These are phyloP conservation scores for Calonectria pteridis DNA, from an alignment of 2,329 filamentous ascomycete genomes.

Conservation along the genomic window DNA sequence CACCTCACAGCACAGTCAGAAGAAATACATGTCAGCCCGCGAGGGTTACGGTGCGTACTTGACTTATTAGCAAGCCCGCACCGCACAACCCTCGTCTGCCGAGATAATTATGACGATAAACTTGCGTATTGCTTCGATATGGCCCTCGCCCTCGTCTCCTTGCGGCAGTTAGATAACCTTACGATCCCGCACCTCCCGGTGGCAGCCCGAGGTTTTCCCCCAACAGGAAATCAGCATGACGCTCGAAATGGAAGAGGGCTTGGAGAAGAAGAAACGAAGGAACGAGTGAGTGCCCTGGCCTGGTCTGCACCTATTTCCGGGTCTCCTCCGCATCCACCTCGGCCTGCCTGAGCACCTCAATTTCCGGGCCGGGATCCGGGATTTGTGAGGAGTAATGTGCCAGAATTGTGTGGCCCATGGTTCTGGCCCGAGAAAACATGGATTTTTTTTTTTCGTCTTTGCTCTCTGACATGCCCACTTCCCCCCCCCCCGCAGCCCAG, in stretches of 20 bases:
- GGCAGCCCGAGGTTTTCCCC: slow-evolving; percentile 14
- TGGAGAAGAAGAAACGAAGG: slow-evolving; percentile 21
- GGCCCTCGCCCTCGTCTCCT: not conserved
- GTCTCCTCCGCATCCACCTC: slow-evolving; percentile 4
- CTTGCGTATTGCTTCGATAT: not conserved
- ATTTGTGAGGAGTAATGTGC: slow-evolving; percentile 2
- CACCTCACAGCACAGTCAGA: not conserved
- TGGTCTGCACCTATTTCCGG: slow-evolving; percentile 17
- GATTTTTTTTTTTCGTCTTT: not conserved
- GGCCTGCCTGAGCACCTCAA: not conserved
- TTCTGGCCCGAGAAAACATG: not conserved
- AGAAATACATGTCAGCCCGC: not conserved
- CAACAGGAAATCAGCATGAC: slow-evolving; percentile 4
- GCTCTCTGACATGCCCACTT: not conserved
- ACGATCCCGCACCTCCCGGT: slow-evolving; percentile 18
- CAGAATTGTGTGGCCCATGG: not conserved
- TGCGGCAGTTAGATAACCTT: not conserved
- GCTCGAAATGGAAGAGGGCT: slow-evolving; percentile 12
- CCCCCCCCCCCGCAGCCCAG: not conserved
- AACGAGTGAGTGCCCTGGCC: slow-evolving; percentile 10
- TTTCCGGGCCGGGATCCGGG: slow-evolving; percentile 18
- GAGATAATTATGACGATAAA: not conserved
- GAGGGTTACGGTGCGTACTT: not conserved
- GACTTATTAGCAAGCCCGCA: not conserved
- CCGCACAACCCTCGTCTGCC: not conserved